These are phyloP conservation scores for Eremochloa ophiuroides DNA, from an alignment of 176 grass and related monocot species.

Conservation along the genomic window DNA sequence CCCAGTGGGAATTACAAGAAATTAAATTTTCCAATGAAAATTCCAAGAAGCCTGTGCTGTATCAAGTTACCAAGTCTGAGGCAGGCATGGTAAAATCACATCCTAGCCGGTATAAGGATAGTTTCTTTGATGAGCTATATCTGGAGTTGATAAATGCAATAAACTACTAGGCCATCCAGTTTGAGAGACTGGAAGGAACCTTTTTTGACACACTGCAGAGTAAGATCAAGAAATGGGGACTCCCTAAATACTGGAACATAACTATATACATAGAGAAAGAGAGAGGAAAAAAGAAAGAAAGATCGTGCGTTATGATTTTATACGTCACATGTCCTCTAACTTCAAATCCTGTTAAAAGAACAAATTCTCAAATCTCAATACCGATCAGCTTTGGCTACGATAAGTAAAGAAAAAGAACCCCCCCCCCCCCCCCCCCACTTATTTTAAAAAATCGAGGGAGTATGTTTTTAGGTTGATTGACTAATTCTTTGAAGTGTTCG, in stretches of 20 bases:
- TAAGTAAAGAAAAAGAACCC: not conserved
- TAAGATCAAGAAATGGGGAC: not conserved
- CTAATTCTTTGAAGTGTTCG: too few relatives aligned
- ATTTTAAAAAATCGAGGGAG: too few relatives aligned
- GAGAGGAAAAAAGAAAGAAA: not conserved
- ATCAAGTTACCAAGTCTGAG: not conserved
- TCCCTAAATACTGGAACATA: not conserved
- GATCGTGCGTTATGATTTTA: not conserved
- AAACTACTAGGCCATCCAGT: not conserved
- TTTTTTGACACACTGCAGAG: not conserved
- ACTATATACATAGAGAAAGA: not conserved
- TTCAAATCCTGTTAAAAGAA: not conserved
- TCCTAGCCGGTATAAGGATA: not conserved
- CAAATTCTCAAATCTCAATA: not conserved
- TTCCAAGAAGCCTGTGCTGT: not conserved
- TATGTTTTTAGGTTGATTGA: not conserved
- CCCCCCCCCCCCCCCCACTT: too few relatives aligned
- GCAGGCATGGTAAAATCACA: not conserved
- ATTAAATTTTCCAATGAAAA: too few relatives aligned
- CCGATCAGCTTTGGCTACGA: not conserved
- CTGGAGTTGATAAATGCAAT: not conserved
- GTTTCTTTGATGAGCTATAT: not conserved
- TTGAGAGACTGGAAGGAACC: not conserved
- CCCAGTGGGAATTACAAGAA: not conserved
- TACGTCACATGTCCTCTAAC: not conserved